Conservation (phyloP, 805 yeast species). For the Teunomyces lycoperdinae region DNA sequence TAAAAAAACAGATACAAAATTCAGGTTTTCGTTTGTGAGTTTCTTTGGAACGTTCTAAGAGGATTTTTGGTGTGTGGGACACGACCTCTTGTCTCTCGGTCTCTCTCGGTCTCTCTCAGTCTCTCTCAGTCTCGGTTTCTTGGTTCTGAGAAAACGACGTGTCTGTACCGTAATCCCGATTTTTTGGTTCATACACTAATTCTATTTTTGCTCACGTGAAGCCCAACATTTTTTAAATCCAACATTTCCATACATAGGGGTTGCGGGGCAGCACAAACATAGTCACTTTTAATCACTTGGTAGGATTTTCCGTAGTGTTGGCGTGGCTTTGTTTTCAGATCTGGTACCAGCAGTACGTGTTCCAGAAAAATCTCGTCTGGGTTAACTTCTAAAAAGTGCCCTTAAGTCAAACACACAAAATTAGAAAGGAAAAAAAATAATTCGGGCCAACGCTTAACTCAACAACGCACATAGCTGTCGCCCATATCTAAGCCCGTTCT, state of each 20-base stretch:
- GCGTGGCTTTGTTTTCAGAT: not conserved
- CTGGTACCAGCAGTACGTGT: not conserved
- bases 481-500: not conserved
- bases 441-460: not conserved
- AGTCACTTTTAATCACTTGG: not conserved
- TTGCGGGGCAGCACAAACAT: not conserved
- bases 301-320: not conserved
- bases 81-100: too few relatives aligned
- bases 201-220: not conserved
- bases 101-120: too few relatives aligned
- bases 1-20: too few relatives aligned
- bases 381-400: not conserved
- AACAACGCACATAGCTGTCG: not conserved
- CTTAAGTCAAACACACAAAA: not conserved
- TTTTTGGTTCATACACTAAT: not conserved
- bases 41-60: not conserved
- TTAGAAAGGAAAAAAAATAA: not conserved
- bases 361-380: not conserved
- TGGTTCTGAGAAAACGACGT: too few relatives aligned
- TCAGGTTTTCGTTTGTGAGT: not conserved
- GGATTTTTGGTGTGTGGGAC: too few relatives aligned
- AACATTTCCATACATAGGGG: not conserved
- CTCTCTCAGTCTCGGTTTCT: too few relatives aligned
- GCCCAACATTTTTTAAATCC: slow-evolving; percentile 2
- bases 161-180: not conserved